Evolutionary conservation across 495 filamentous ascomycete genomes (phyloP).

Genomic region (Neurospora sp.): DNA sequence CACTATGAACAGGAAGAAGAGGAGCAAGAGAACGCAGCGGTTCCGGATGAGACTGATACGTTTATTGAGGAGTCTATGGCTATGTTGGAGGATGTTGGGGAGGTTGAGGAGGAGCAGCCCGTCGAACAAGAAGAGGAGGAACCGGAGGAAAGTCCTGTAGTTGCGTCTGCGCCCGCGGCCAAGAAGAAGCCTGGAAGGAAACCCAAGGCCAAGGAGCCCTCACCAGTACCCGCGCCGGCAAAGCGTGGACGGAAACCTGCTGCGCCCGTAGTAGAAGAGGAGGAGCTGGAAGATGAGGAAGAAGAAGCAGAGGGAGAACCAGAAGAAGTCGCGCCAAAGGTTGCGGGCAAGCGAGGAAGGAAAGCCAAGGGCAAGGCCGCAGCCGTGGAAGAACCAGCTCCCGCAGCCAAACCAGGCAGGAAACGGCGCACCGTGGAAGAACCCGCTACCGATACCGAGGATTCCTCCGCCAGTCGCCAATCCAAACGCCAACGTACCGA

Average conservation of each 20-base stretch:
- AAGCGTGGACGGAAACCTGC: neutral
- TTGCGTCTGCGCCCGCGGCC: neutral
- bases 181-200: neutral
- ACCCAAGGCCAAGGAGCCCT: neutral
- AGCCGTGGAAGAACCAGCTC: neutral
- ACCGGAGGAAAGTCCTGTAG: conserved; percentile 5
- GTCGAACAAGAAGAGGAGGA: conserved; percentile 13
- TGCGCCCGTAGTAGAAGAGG: conserved; percentile 11
- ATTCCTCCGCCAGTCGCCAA: neutral
- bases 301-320: conserved; percentile 10
- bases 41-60: neutral
- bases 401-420: neutral
- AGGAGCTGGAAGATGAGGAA: conserved; percentile 7
- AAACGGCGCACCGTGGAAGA: neutral
- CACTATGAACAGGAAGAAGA: conserved; percentile 8
- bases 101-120: conserved; percentile 4
- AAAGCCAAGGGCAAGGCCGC: neutral
- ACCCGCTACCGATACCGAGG: neutral
- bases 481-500: neutral
- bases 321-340: conserved; percentile 2
- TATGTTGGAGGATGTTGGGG: conserved; percentile 21
- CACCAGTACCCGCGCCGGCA: neutral
- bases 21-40: neutral
- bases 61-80: conserved; percentile 28
- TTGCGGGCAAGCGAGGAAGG: neutral